Base-by-base conservation (phyloP, 305 asterid species). In the Solanum aculeatissimum region DNA sequence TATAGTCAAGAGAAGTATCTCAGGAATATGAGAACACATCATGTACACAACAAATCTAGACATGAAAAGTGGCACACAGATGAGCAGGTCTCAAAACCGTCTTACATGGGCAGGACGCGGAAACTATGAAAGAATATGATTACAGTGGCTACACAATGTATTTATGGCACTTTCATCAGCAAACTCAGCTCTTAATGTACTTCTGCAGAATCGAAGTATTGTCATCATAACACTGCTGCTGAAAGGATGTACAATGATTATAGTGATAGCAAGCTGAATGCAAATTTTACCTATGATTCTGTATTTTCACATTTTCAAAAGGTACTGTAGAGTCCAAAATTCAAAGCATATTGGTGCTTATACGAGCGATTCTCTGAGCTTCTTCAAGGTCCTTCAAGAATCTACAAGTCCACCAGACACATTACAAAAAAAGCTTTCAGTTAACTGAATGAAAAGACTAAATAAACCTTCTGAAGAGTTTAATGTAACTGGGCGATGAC, bases 301-400 rank as follows among this genome's bases (percentile, higher is more conserved):
- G 54, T 3, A 18, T 53, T 78, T 78, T 53, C 49, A 53, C 49
- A 78, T 77, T 49, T 77, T 77, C 63, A 27, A 45, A 53, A 78
- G 49, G 49, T 29, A 18, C 29, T 18, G 11, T 84, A 16, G 40
- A 32, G 45, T 21, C 53, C 12, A 40, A 81, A 69, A 58, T 83
- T 93, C 92, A 95, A 72, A 91, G 86, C 87, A 91, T 68, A 79
- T 89, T 92, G 29, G 91, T 89, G 90, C 90, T 95, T 57, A 92
- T 87, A 84, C 99, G 92, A 66, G 93, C 89, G 81, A 93, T 90
- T 90, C 97, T 88, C 88, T 93, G 97, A 54, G 98, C 97, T 92
- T 97, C 99, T 92, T 97, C 98, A 62, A 97, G 98, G 88, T 97
- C 98, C 91, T 88, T 92, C 86, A 97, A 85, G 86, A 97, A 95